Conservation (phyloP, 2,329 filamentous ascomycete species). For the Pseudogymnoascus verrucosus region DNA sequence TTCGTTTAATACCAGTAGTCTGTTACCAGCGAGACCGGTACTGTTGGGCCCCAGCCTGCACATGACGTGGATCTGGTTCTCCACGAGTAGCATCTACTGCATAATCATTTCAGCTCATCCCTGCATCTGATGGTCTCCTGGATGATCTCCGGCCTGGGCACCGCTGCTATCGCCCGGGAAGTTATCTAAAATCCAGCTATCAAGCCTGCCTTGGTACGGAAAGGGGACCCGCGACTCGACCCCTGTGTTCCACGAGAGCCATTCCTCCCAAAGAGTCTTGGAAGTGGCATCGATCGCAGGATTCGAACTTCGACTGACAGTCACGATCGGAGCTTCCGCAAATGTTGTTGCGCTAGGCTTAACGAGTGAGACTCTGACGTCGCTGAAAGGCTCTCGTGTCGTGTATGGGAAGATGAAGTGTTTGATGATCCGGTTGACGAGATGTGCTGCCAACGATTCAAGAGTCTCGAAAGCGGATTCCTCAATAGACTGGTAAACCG, state of each 20-base stretch:
- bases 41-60: neutral
- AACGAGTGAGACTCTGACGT: slow-evolving; percentile 54
- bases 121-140: slow-evolving; percentile 1
- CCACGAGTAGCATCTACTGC: neutral
- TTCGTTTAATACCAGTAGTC: neutral
- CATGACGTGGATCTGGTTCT: neutral
- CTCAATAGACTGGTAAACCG: slow-evolving; percentile 39
- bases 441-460: slow-evolving; percentile 48
- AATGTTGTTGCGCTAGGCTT: slow-evolving; percentile 68
- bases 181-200: slow-evolving; percentile 21
- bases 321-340: slow-evolving; percentile 63
- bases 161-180: slow-evolving; percentile 10
- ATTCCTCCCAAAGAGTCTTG: slow-evolving; percentile 10
- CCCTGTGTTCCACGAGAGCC: slow-evolving; percentile 6
- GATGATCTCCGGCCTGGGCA: neutral
- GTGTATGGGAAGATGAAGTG: slow-evolving; percentile 32
- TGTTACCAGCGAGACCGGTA: neutral
- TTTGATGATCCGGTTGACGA: slow-evolving; percentile 38
- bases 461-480: slow-evolving; percentile 54
- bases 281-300: slow-evolving; percentile 11
- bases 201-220: slow-evolving; percentile 19
- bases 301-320: slow-evolving; percentile 36
- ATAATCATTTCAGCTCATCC: neutral
- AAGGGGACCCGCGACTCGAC: slow-evolving; percentile 15
- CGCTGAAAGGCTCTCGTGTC: slow-evolving; percentile 37